Conservation (phyloP, 2,329 filamentous ascomycete genomes). For the Periconia macrospinosa region DNA sequence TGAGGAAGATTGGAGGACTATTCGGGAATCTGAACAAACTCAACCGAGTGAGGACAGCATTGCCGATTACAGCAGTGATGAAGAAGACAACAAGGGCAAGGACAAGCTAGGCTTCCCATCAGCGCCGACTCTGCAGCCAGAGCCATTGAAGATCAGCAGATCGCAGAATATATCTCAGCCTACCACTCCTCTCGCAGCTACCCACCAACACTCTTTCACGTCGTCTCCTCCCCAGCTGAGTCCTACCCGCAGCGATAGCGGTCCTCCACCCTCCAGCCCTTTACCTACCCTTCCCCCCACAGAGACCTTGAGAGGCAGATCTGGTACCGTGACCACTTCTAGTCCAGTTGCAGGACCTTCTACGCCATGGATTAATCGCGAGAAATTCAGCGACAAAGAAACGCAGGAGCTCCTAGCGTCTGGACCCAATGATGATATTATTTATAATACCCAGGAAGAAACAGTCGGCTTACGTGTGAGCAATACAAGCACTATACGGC, state of each 20-base stretch:
- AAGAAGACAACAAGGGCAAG: slow-evolving; percentile 13
- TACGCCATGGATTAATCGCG: neutral
- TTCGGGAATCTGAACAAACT: slow-evolving; percentile 18
- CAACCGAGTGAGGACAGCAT: slow-evolving; percentile 24
- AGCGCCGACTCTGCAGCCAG: slow-evolving; percentile 21
- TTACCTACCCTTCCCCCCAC: slow-evolving; percentile 5
- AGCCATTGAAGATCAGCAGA: too few species aligned
- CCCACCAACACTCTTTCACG: slow-evolving; percentile 24
- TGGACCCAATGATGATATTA: slow-evolving; percentile 40
- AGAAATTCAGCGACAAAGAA: slow-evolving; percentile 33
- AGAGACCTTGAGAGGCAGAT: neutral
- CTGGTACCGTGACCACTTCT: neutral
- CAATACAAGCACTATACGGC: too few species aligned
- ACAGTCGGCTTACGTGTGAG: too few species aligned
- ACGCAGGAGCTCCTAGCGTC: slow-evolving; percentile 38
- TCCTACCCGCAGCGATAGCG: neutral
- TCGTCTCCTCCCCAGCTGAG: slow-evolving; percentile 30
- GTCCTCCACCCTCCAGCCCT: slow-evolving; percentile 13
- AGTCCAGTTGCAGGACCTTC: neutral
- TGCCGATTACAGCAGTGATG: slow-evolving; percentile 35
- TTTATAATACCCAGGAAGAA: slow-evolving; percentile 18
- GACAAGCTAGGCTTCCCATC: slow-evolving; percentile 41
- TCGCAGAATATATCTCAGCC: too few species aligned
- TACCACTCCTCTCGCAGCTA: neutral
- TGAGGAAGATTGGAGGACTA: slow-evolving; percentile 40